Evolutionary conservation across 805 yeast genomes (phyloP).

Genomic region (Monosporozyma solicola): DNA sequence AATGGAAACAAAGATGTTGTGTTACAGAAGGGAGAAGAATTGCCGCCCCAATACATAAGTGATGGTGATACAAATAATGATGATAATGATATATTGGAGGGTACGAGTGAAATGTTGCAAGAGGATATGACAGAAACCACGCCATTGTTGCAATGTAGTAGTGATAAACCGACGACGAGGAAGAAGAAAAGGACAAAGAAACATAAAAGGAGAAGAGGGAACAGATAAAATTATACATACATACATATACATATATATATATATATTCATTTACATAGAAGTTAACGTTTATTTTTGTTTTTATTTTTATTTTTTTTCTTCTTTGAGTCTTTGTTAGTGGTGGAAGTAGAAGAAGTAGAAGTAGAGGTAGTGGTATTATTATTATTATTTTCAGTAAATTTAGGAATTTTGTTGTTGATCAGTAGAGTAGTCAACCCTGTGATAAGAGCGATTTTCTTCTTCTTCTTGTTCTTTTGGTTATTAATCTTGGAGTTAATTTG

Average conservation of each 20-base stretch:
- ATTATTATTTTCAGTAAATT: slow-evolving; percentile 12
- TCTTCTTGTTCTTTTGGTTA: not conserved
- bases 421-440: slow-evolving; percentile 21
- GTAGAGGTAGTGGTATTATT: not conserved
- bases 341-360: too few species aligned
- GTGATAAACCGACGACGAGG: slow-evolving; percentile 4
- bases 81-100: not conserved
- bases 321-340: slow-evolving; percentile 6
- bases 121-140: not conserved
- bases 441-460: slow-evolving; percentile 4
- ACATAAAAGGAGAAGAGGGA: slow-evolving; percentile 12
- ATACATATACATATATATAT: not conserved
- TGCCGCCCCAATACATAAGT: slow-evolving; percentile 57
- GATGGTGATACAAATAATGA: not conserved
- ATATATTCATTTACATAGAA: not conserved
- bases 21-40: slow-evolving; percentile 60
- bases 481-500: not conserved
- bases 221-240: not conserved
- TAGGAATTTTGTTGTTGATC: slow-evolving; percentile 23
- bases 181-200: slow-evolving; percentile 8
- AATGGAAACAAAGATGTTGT: slow-evolving; percentile 40
- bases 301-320: slow-evolving; percentile 23
- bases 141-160: not conserved
- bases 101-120: not conserved
- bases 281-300: slow-evolving; percentile 23